Base-by-base conservation (phyloP, 441 rosid genomes). In the Theobroma grandiflorum region DNA sequence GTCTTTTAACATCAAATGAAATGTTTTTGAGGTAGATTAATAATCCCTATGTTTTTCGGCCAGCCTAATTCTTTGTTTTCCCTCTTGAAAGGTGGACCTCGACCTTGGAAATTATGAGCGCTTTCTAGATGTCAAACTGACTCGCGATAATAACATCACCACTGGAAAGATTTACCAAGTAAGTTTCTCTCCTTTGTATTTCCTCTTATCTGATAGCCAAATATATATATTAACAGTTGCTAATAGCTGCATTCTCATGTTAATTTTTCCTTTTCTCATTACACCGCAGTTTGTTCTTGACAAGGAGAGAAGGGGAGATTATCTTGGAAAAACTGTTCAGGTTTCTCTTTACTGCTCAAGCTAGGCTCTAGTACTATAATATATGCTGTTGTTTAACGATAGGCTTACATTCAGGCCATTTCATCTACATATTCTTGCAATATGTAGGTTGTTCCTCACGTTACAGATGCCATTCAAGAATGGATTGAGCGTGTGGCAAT, bases 91-190 rank as follows among this genome's bases (percentile, higher is more conserved):
- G 99, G 99, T 94, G 90, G 99, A 97, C 92, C 91, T 97, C 79
- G 99, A 97, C 92, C 99, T 97, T 45, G 99, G 99, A 82, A 97
- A 97, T 82, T 97, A 97, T 67, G 99, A 97, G 89, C 87, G 99
- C 71, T 97, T 97, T 74, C 84, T 97, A 45, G 95, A 90, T 80
- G 82, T 92, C 84, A 94, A 90, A 85, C 84, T 97, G 87, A 97
- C 97, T 55, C 84, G 94, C 6, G 97, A 97, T 49, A 91, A 97
- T 78, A 97, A 97, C 83, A 94, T 97, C 77, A 97, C 99, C 2
- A 92, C 97, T 0, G 99, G 99, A 65, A 95, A 95, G 84, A 92
- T 96, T 83, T 95, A 91, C 83, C 97, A 94, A 95, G 98, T 83
- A 83, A 79, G 87, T 72, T 50, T 64, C 62, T 35, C 76, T 81